Percentiles rank a stretch among this genome's conserved stretches.
phyloP scores from a whole-genome alignment of 1,284 basidiomycete genomes.

The Sporisorium scitamineum region DNA sequence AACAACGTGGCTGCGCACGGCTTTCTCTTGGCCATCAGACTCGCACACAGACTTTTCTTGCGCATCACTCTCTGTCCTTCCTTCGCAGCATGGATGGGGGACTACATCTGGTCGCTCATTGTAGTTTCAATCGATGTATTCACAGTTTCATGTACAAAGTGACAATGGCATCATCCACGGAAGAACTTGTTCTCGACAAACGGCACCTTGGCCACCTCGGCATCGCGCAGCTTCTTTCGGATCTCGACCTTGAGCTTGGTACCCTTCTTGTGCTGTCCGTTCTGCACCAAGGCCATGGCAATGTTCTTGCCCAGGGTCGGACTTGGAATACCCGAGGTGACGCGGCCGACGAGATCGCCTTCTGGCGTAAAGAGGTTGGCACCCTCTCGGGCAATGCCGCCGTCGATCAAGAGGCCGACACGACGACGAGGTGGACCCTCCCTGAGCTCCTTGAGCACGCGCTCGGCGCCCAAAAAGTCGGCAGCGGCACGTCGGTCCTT shows the following conservation, averaged over 20 bases:
- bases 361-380: constrained; percentile 78
- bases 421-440: constrained; percentile 80
- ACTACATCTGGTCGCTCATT: too few species aligned
- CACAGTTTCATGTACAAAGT: not conserved
- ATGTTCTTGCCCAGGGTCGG: constrained; percentile 91
- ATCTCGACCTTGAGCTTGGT: constrained; percentile 84
- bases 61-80: not conserved
- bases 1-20: constrained; percentile 6
- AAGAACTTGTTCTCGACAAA: constrained; percentile 74
- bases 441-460: constrained; percentile 83
- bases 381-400: constrained; percentile 89
- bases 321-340: constrained; percentile 96
- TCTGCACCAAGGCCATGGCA: constrained; percentile 89
- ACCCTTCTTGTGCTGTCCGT: constrained; percentile 89
- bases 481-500: constrained; percentile 80
- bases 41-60: too few species aligned
- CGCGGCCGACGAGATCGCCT: constrained; percentile 73
- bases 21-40: not conserved
- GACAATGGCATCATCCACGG: constrained; percentile 40
- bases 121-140: not conserved
- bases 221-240: constrained; percentile 79
- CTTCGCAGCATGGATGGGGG: not conserved
- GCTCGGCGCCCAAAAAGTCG: constrained; percentile 85
- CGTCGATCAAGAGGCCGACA: constrained; percentile 83
- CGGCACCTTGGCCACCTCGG: constrained; percentile 81